Percentiles rank a stretch among this genome's conserved stretches.
Conservation (phyloP, 2,329 filamentous ascomycete species). For the Chaetothyriales sp. region DNA sequence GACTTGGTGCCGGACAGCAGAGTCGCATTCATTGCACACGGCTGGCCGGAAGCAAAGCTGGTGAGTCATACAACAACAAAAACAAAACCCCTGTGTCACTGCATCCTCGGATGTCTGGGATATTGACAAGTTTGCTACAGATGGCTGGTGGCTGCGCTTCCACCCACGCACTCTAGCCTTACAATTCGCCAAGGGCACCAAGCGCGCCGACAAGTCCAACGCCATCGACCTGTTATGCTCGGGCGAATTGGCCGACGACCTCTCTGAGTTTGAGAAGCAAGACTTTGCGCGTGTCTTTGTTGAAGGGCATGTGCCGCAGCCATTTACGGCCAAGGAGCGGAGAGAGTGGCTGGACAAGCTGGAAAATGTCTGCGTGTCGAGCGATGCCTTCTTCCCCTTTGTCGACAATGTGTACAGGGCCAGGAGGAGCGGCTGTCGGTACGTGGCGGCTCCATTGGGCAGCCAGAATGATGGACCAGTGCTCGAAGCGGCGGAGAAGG, state of each 20-base stretch:
- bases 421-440: conserved; percentile 78
- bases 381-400: conserved; percentile 98
- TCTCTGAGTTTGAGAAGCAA: conserved; percentile 63
- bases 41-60: conserved; percentile 80
- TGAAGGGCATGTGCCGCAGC: conserved; percentile 53
- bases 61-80: not conserved
- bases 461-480: conserved; percentile 40
- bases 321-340: conserved; percentile 74
- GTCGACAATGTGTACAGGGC: conserved; percentile 95
- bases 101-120: not conserved
- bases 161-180: conserved; percentile 75
- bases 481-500: conserved; percentile 75
- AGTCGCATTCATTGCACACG: conserved; percentile 97
- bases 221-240: conserved; percentile 91
- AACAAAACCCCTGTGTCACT: not conserved
- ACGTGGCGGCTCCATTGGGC: conserved; percentile 83
- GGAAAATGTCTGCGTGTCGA: conserved; percentile 63
- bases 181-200: conserved; percentile 95
- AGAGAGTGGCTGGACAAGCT: conserved; percentile 75
- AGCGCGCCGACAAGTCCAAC: conserved; percentile 95
- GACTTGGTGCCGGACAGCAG: conserved; percentile 91
- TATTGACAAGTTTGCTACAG: conserved; percentile 30
- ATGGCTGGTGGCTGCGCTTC: conserved; percentile 99
- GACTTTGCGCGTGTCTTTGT: conserved; percentile 85
- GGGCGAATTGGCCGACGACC: conserved; percentile 62